Evolutionary conservation across 192 early-diverging fungal genomes (phyloP), one percentile per base, ranked within the genome.

Genomic region (Thamnidium elegans): DNA sequence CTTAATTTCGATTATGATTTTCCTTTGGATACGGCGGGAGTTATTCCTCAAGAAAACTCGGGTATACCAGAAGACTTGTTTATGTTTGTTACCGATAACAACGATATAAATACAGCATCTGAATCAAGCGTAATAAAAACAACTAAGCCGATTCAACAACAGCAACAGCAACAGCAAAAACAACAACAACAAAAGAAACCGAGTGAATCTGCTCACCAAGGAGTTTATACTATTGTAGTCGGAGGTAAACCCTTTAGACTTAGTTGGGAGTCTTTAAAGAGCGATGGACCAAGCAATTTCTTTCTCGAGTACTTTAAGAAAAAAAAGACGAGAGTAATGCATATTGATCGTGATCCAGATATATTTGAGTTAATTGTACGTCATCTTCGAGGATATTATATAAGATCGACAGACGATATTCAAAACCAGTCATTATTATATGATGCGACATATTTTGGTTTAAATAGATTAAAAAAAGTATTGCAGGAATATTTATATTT

Each of bases 351-450:
- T 19, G 80, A 82, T 47, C 73, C 81, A 15, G 72, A 75, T 30
- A 74, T 76, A 6, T 85, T 85, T 63, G 64, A 75, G 44, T 62
- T 78, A 10, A 81, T 85, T 69, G 73, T 83, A 32, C 75, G 76
- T 19, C 76, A 83, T 66, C 68, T 85, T 34, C 77, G 79, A 32
- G 84, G 84, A 19, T 85, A 85, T 63, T 75, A 77, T 63, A 66
- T 83, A 21, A 62, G 65, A 19, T 71, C 79, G 3, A 55, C 43
- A 30, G 79, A 82, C 8, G 62, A 73, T 76, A 63, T 79, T 58
- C 73, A 79, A 26, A 66, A 69, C 64, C 58, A 71, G 15, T 74
- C 75, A 34, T 59, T 80, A 0, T 60, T 79, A 45, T 73, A 73
- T 55, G 82, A 84, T 44, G 76, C 81, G 0, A 55, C 68, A 9